Base-by-base conservation (phyloP, 192 early-diverging fungal genomes). In the Podila minutissima region DNA sequence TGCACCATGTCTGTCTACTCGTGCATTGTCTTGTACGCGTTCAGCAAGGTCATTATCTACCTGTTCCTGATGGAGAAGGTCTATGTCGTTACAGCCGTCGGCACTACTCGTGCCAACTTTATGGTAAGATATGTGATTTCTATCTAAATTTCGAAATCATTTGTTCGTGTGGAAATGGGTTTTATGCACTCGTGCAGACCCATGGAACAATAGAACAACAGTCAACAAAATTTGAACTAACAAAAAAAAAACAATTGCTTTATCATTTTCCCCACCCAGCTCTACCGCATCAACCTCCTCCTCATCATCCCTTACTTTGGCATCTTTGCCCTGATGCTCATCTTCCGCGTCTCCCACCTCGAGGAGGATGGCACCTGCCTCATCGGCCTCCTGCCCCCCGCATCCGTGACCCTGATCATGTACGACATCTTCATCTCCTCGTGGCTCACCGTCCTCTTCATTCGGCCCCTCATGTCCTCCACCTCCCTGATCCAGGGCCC, bases 61-160 rank as follows among this genome's bases (percentile, higher is more conserved):
- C 66, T 88, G 9, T 88, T 86, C 68, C 83, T 88, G 33, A 86
- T 84, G 57, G 86, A 88, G 82, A 72, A 74, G 72, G 71, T 82
- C 55, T 74, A 82, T 57, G 72, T 82, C 53, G 77, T 82, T 2
- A 82, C 71, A 48, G 77, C 70, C 17, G 67, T 72, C 33, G 72
- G 77, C 8, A 41, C 67, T 58, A 74, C 78, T 3, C 71, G 86
- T 24, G 17, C 60, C 29, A 74, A 74, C 46, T 86, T 82, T 31
- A 74, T 71, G 38, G 71, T 88, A 61, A 82, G 74, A 20, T 9
- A 12, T 61, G 20, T 11, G 8, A 3, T 12, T 46, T 15, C 12
- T n/a, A 37, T 9, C 38, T 46, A 17, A 15, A 15, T 13, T 12
- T 11, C n/a, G 29, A 29, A 8, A 46, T 41, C 38, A 41, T 41